These are phyloP conservation scores for Calcarisporium arbuscula DNA, from an alignment of 2,329 filamentous ascomycete species.

Conservation along the genomic window DNA sequence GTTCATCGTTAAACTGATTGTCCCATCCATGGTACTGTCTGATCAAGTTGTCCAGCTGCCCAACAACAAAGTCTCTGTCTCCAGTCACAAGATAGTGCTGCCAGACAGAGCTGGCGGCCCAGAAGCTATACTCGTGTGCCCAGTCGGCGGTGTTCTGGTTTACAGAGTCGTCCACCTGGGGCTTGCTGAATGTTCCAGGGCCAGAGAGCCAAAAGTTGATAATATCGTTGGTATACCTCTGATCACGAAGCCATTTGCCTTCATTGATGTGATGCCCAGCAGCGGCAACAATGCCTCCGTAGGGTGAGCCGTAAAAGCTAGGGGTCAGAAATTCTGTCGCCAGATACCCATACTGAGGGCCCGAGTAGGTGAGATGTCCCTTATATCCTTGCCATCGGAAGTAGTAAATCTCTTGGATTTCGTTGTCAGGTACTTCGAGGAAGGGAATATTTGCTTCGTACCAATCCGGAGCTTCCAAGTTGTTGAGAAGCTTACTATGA, in stretches of 20 bases:
- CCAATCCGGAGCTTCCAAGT: slow-evolving; percentile 17
- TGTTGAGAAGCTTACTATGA: slow-evolving; percentile 13
- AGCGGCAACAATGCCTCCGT: slow-evolving; percentile 16
- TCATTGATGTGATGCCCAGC: slow-evolving; percentile 32
- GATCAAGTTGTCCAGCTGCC: slow-evolving; percentile 34
- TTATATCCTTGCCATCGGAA: slow-evolving; percentile 35
- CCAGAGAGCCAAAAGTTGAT: slow-evolving; percentile 16
- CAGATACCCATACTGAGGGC: slow-evolving; percentile 32
- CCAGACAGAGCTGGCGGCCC: slow-evolving; percentile 16
- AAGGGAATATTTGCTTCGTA: slow-evolving; percentile 33
- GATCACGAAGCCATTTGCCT: slow-evolving; percentile 32
- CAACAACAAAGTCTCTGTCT: slow-evolving; percentile 25
- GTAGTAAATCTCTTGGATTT: slow-evolving; percentile 38
- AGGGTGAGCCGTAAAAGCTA: slow-evolving; percentile 16
- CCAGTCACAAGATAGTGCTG: slow-evolving; percentile 27
- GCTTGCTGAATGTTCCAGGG: slow-evolving; percentile 12
- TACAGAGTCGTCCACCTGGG: slow-evolving; percentile 7
- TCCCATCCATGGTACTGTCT: slow-evolving; percentile 33
- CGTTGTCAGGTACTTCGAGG: slow-evolving; percentile 32
- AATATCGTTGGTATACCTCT: slow-evolving; percentile 28
- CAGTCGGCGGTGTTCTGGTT: slow-evolving; percentile 14
- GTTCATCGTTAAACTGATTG: slow-evolving; percentile 4
- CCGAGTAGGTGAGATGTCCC: slow-evolving; percentile 33
- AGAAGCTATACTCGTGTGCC: slow-evolving; percentile 16
- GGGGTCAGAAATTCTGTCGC: slow-evolving; percentile 37